Conservation (phyloP, 2,329 filamentous ascomycete species). For the Dothistroma pini region DNA sequence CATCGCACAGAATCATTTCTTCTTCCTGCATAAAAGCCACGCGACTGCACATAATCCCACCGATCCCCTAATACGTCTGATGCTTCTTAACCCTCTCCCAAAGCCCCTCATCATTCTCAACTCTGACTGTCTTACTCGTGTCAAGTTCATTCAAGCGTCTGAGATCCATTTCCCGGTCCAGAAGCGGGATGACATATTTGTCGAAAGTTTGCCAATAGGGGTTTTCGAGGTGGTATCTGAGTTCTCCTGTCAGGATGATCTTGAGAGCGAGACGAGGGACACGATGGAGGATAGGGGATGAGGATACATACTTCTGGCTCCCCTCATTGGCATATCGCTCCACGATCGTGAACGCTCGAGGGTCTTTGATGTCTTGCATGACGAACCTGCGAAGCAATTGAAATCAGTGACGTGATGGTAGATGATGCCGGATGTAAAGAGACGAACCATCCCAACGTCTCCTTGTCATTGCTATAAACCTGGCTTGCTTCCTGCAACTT, state of each 20-base stretch:
- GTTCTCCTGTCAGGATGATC: neutral
- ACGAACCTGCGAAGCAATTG: conserved; percentile 58
- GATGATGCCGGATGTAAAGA: too few species aligned
- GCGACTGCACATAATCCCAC: neutral
- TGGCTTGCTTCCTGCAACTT: conserved; percentile 73
- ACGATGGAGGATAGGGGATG: neutral
- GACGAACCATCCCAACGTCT: conserved; percentile 48
- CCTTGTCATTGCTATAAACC: conserved; percentile 68
- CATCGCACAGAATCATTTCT: too few species aligned
- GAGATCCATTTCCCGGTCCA: conserved; percentile 67
- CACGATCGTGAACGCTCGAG: conserved; percentile 69
- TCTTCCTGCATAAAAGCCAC: too few species aligned
- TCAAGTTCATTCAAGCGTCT: conserved; percentile 65
- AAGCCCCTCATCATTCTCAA: conserved; percentile 33
- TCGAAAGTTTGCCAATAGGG: conserved; percentile 76
- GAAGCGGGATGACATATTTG: conserved; percentile 65
- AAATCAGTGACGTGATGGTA: neutral
- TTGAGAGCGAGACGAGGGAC: neutral
- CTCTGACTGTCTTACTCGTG: conserved; percentile 43
- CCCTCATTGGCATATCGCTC: conserved; percentile 67
- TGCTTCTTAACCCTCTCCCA: conserved; percentile 37
- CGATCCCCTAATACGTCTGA: conserved; percentile 26
- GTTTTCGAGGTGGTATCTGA: conserved; percentile 51
- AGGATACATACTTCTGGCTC: conserved; percentile 43
- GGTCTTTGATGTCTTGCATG: conserved; percentile 69